phyloP scores from a whole-genome alignment of 148 eudicot species.

The Rhododendron vialii region DNA sequence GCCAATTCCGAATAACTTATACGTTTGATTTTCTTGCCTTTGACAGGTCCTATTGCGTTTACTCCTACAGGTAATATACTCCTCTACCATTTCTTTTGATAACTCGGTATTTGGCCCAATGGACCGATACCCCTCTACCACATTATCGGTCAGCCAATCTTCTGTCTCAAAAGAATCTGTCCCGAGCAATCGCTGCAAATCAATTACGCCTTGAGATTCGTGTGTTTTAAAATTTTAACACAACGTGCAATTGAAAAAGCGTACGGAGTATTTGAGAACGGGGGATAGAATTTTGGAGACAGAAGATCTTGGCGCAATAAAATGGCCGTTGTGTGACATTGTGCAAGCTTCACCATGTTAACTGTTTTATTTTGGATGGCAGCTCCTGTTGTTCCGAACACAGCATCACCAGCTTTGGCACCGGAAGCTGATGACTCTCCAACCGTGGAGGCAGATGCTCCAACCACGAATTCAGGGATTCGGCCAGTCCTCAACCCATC shows the following conservation, averaged over 20 bases:
- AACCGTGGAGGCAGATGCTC: constrained; percentile 24
- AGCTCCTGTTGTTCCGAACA: constrained; percentile 25
- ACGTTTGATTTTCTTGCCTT: background rate
- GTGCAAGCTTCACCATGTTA: background rate
- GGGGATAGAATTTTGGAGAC: background rate
- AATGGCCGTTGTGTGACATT: background rate
- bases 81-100: background rate
- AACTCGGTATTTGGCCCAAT: background rate
- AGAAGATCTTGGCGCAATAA: background rate
- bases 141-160: background rate
- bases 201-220: background rate
- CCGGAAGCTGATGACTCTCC: constrained; percentile 42
- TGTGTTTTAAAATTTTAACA: background rate
- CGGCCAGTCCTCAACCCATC: constrained; percentile 35
- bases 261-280: background rate
- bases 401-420: constrained; percentile 39
- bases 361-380: constrained; percentile 13
- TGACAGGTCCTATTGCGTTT: constrained; percentile 44
- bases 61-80: constrained; percentile 30
- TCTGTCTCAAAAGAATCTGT: background rate
- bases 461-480: constrained; percentile 38
- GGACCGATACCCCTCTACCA: background rate
- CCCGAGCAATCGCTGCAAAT: background rate
- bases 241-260: background rate
- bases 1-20: background rate